A percentile compares a stretch with the other conserved stretches of the same genome.
phyloP scores from a whole-genome alignment of 164 flowering plant species.

The Vitis rotundifolia region DNA sequence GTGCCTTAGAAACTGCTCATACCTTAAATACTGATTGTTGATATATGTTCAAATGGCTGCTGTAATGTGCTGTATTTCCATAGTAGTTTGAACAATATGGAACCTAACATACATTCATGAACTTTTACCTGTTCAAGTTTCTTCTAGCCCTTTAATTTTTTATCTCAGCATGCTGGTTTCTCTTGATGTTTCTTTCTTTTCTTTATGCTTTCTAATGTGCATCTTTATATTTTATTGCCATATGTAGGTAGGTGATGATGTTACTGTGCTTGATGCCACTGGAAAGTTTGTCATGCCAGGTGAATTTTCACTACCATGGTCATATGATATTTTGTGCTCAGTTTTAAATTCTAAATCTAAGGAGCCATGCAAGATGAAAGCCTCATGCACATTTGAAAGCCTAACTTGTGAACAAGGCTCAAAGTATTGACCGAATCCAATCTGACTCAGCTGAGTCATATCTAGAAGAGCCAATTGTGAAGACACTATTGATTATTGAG shows the following conservation, averaged over 20 bases:
- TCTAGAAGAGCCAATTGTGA: no score
- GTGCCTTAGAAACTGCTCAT: no score
- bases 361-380: no score
- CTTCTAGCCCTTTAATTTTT: not conserved
- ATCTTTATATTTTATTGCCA: slow-evolving; percentile 1
- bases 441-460: not conserved
- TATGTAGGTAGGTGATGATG: slow-evolving; percentile 84
- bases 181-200: not conserved
- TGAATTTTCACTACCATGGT: slow-evolving; percentile 21
- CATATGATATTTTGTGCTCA: not conserved
- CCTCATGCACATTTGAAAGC: no score
- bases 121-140: no score
- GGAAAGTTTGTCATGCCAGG: slow-evolving; percentile 99
- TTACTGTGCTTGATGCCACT: slow-evolving; percentile 77
- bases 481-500: no score
- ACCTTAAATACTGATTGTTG: no score
- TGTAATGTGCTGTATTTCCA: no score
- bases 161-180: not conserved
- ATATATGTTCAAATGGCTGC: no score
- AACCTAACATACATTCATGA: no score
- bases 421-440: not conserved
- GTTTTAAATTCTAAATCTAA: no score
- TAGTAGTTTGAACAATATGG: no score
- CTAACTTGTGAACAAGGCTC: not conserved
- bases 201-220: not conserved